Conservation (phyloP, 768 basidiomycete genomes). For the Tricholoma flavovirens region DNA sequence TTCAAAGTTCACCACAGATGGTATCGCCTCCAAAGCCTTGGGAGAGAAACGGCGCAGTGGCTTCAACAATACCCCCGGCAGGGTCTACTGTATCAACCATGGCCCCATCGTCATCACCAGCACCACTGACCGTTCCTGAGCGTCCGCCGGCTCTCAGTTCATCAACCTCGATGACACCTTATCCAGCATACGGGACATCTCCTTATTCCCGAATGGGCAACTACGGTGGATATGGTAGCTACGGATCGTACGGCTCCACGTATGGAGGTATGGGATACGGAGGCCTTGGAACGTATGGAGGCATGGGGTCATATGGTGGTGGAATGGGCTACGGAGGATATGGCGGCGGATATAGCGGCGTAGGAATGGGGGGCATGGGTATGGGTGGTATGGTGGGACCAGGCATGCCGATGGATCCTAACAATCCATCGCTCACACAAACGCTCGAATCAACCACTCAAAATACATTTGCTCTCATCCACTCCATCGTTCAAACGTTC, state of each 20-base stretch:
- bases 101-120: constrained; percentile 18
- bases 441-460: constrained; percentile 86
- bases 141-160: constrained; percentile 51
- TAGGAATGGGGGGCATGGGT: constrained; percentile 23
- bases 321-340: constrained; percentile 21
- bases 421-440: constrained; percentile 71
- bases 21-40: constrained; percentile 87
- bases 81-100: constrained; percentile 22
- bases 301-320: constrained; percentile 38
- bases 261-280: constrained; percentile 29
- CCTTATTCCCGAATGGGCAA: constrained; percentile 38
- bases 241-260: constrained; percentile 23
- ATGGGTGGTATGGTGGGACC: constrained; percentile 37
- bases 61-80: constrained; percentile 24
- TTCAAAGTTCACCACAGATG: constrained; percentile 36
- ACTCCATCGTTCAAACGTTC: constrained; percentile 94
- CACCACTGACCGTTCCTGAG: constrained; percentile 44
- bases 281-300: constrained; percentile 25
- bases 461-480: constrained; percentile 88
- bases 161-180: constrained; percentile 35
- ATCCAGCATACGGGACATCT: constrained; percentile 34
- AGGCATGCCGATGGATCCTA: constrained; percentile 43
- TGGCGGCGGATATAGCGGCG: constrained; percentile 18
- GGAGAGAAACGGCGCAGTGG: constrained; percentile 55
- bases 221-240: constrained; percentile 26